A percentile compares a stretch with the other conserved stretches of the same genome.
Evolutionary conservation across 345 rosid genomes (phyloP).

Genomic region (Rhodamnia rubescens): DNA sequence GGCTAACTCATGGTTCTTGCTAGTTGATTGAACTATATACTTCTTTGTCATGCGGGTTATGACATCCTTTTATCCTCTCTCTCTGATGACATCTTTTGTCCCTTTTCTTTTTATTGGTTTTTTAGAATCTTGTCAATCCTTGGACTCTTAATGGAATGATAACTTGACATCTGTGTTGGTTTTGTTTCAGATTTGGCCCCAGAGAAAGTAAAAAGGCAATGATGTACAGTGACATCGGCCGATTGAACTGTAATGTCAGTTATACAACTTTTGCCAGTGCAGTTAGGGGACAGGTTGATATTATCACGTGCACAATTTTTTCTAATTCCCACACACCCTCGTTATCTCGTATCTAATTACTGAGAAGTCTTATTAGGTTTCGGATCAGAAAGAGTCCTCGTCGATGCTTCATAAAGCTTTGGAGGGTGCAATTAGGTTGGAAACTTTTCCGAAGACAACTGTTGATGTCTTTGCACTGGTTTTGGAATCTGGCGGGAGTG

Average conservation of each 20-base stretch:
- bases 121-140: background rate
- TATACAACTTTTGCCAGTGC: conserved; percentile 78
- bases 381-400: conserved; percentile 66
- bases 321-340: background rate
- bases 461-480: conserved; percentile 93
- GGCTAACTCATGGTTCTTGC: background rate
- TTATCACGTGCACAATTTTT: background rate
- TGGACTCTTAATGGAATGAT: background rate
- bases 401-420: conserved; percentile 91
- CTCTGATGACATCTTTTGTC: background rate
- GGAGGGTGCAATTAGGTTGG: conserved; percentile 77
- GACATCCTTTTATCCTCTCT: background rate
- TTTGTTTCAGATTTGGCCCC: conserved; percentile 72
- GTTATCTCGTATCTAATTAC: background rate
- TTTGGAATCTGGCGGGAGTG: conserved; percentile 96
- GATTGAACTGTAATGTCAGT: conserved; percentile 78
- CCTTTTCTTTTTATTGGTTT: background rate
- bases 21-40: background rate
- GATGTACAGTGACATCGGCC: conserved; percentile 74
- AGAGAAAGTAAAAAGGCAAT: conserved; percentile 96
- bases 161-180: background rate
- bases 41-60: background rate
- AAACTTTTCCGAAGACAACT: conserved; percentile 89
- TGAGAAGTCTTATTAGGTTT: conserved; percentile 35
- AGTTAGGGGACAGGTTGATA: conserved; percentile 56